These are phyloP conservation scores for Ogataea trehalophila DNA, from an alignment of 805 yeast genomes.

Conservation along the genomic window DNA sequence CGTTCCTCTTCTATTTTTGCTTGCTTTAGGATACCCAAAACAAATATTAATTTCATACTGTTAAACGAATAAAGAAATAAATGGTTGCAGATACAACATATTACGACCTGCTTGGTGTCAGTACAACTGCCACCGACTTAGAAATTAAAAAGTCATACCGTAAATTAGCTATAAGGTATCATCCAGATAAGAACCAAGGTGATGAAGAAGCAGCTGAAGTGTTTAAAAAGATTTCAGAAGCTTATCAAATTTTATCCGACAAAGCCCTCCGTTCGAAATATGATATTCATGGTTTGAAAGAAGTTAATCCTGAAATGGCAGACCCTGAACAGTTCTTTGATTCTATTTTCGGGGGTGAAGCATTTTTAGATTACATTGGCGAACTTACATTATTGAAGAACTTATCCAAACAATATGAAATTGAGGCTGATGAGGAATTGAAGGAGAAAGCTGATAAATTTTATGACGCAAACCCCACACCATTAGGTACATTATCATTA, in stretches of 20 bases:
- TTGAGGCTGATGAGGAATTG: slow-evolving; percentile 31
- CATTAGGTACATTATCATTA: slow-evolving; percentile 17
- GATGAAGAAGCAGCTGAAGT: slow-evolving; percentile 85
- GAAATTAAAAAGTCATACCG: slow-evolving; percentile 95
- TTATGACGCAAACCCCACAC: slow-evolving; percentile 42
- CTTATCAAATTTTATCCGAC: slow-evolving; percentile 79
- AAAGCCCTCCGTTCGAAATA: slow-evolving; percentile 61
- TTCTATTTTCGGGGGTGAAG: slow-evolving; percentile 79
- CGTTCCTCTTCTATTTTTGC: not conserved
- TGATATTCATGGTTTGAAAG: slow-evolving; percentile 67
- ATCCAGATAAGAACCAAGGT: slow-evolving; percentile 96
- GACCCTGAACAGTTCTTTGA: slow-evolving; percentile 87
- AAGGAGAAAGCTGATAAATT: slow-evolving; percentile 39
- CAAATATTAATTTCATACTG: not conserved
- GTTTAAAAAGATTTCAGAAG: slow-evolving; percentile 72
- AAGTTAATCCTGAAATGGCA: slow-evolving; percentile 55
- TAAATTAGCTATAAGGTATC: slow-evolving; percentile 80
- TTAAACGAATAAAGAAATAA: not conserved
- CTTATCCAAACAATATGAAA: slow-evolving; percentile 49
- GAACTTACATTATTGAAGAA: slow-evolving; percentile 67
- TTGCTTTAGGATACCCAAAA: not conserved
- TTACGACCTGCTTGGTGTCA: slow-evolving; percentile 74
- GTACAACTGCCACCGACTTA: slow-evolving; percentile 62
- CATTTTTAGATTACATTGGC: slow-evolving; percentile 74
- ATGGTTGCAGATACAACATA: slow-evolving; percentile 87